Base-by-base conservation (phyloP, 208 protist species). In the Leishmania aethiopica region DNA sequence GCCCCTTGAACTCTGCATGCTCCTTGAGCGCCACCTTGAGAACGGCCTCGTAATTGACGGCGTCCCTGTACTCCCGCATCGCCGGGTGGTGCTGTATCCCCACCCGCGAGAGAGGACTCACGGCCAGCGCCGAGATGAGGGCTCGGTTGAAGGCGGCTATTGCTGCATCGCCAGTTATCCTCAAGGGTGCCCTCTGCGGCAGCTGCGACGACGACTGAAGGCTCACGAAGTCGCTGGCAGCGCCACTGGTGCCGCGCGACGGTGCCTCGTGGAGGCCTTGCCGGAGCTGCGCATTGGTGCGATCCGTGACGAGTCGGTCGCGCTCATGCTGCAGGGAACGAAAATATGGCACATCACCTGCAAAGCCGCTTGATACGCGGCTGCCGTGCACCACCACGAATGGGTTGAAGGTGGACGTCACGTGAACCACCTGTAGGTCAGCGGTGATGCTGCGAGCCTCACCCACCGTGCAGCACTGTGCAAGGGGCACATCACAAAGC, bases 341-440 rank as follows among this genome's bases (percentile, higher is more conserved):
- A 55, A 89, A 82, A n/a, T 86, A 85, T 17, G 69, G 71, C 53
- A 53, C 49, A 67, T 89, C 81, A 19, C 93, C 94, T 1, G 76
- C 77, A 87, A 94, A 94, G 0, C 87, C 86, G 28, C 82, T 84
- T 40, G 78, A 80, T 1, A 97, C 93, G 59, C 92, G 90, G 45
- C 72, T 86, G 49, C 94, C 94, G 51, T 97, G 93, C 55, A 97
- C 59, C 35, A 97, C 82, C 4, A 91, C 85, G 79, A 92, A 94
- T 4, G 89, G 91, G 79, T 97, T 97, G 49, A 87, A 80, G 32
- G 67, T 19, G 28, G 82, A 53, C 7, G 81, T 75, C 47, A 92
- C 35, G 37, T 35, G 35, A 32, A 83, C 49, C 11, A 81, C 78
- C 37, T 64, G 72, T 22, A 84, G 47, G 22, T 76, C 70, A 4